Evolutionary conservation across 768 basidiomycete species (phyloP), one percentile per base, ranked within the genome.

Genomic region (Dacryopinax primogenitus): DNA sequence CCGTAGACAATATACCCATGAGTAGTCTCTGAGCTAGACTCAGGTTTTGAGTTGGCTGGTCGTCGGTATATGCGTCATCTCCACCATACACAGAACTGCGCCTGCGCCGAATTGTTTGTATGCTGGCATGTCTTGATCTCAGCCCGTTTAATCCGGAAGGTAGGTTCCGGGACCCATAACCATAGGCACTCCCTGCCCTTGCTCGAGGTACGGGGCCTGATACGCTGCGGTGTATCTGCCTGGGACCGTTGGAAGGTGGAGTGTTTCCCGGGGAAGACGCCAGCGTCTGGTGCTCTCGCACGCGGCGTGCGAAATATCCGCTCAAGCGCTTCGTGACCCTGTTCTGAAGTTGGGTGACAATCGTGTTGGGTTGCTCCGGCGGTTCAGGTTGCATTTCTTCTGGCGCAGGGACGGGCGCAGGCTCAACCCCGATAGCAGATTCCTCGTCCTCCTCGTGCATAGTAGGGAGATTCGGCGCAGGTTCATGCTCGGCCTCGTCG

Each of bases 1-100:
- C 33, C 62, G 33, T 37, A 33, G 12, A 62, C 16, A 63, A 7
- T 51, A 69, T 62, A 76, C 74, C 75, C 78, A 94, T 85, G 45
- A 95, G 76, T 26, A 95, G 72, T 66, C 91, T 82, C 73, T 95
- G 90, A 0, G 94, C 87, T 69, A 97, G 92, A 70, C 90, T 92
- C 62, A 92, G 80, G 68, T 87, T 69, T 16, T 71, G 71, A 32
- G 63, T 67, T 0, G 66, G 66, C 35, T 72, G 71, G 6, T 71
- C 73, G 23, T 70, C 70, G 1, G 68, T 70, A 2, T 66, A 72
- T 15, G 67, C 72, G 6, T 62, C 68, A 1, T 44, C 41, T 3
- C 6, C 18, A 18, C 18, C 18, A 3, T 4, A 6, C 41, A 44
- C 3, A 6, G 41, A 44, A 18, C 41, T 44, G 7, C 41, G 41